Evolutionary conservation across 495 filamentous ascomycete genomes (phyloP), one percentile per base, ranked within the genome.

Genomic region (Aspergillus kassunensis): DNA sequence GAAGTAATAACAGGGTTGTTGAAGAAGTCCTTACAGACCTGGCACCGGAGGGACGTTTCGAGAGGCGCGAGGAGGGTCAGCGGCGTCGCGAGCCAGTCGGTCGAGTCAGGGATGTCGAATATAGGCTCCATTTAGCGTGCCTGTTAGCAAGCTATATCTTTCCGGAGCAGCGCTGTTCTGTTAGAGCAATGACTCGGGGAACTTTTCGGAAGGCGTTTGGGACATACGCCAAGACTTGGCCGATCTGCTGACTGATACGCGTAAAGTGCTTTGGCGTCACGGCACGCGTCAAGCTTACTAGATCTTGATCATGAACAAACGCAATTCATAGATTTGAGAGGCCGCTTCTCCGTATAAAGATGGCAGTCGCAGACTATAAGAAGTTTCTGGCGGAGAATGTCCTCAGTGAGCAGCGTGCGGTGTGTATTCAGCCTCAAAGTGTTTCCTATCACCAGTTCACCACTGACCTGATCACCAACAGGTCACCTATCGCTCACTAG

Each of bases 1-100:
- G 86, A 86, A 1, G 93, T 99, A 47, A 97, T 84, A 76, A 99
- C 91, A 1, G 93, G 93, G 19, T 88, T 91, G 53, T 81, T 80
- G 72, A 87, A 97, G 69, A 97, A 95, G 66, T 99, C 93, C 69
- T 97, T 97, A 79, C 93, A 99, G 51, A 99, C 86, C 60, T 97
- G 87, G 68, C 93, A 99, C 56, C 91, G 88, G 13, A 99, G 78
- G 13, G 89, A 82, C 34, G 89, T 82, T 60, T 99, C 93, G 48
- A 99, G 79, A 6, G 84, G 75, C 42, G 83, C 75, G 49, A 98
- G 78, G 29, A 78, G 70, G 2, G 84, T 77, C 8, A 97, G 74
- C 1, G 84, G 80, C 18, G 93, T 97, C n/a, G 73, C 59, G 13
- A 90, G 73, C 95, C 93, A 98, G 76, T 98, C 95, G 40, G 92